These are phyloP conservation scores for Anastatica hierochuntica DNA, from an alignment of 345 rosid genomes.

Conservation along the genomic window DNA sequence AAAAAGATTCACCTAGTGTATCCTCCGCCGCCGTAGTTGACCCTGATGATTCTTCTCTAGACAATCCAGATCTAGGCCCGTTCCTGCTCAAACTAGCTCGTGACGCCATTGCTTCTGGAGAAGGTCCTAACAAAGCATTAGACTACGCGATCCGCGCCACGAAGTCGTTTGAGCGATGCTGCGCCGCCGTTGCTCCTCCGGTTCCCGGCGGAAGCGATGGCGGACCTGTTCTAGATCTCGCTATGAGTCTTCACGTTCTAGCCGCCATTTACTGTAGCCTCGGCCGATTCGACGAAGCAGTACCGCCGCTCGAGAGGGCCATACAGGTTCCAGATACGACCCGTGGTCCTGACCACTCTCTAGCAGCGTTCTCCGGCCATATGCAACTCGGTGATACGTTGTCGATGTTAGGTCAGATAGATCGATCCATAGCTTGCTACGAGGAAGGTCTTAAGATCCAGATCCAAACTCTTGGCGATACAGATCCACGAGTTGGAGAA, in stretches of 20 bases:
- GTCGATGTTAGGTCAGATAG: slow-evolving; percentile 95
- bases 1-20: slow-evolving; percentile 52
- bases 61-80: slow-evolving; percentile 98
- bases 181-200: slow-evolving; percentile 37
- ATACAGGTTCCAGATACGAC: slow-evolving; percentile 63
- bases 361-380: slow-evolving; percentile 85
- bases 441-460: slow-evolving; percentile 92
- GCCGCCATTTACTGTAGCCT: slow-evolving; percentile 93
- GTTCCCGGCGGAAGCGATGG: slow-evolving; percentile 31
- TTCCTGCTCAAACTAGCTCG: slow-evolving; percentile 93
- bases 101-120: slow-evolving; percentile 88
- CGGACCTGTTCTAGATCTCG: slow-evolving; percentile 83
- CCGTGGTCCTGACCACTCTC: slow-evolving; percentile 77
- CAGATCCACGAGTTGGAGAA: slow-evolving; percentile 95
- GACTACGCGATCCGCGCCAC: slow-evolving; percentile 91
- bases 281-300: slow-evolving; percentile 90
- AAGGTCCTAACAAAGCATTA: slow-evolving; percentile 78
- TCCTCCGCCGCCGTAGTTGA: slow-evolving; percentile 18
- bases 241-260: slow-evolving; percentile 91
- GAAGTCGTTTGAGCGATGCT: slow-evolving; percentile 79
- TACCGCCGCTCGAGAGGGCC: slow-evolving; percentile 77
- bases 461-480: slow-evolving; percentile 89
- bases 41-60: slow-evolving; percentile 61
- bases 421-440: slow-evolving; percentile 68
- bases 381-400: slow-evolving; percentile 97